A percentile compares a stretch with the other conserved stretches of the same genome.
Conservation (phyloP, 2,329 filamentous ascomycete species). For the Aspergillus sp. region DNA sequence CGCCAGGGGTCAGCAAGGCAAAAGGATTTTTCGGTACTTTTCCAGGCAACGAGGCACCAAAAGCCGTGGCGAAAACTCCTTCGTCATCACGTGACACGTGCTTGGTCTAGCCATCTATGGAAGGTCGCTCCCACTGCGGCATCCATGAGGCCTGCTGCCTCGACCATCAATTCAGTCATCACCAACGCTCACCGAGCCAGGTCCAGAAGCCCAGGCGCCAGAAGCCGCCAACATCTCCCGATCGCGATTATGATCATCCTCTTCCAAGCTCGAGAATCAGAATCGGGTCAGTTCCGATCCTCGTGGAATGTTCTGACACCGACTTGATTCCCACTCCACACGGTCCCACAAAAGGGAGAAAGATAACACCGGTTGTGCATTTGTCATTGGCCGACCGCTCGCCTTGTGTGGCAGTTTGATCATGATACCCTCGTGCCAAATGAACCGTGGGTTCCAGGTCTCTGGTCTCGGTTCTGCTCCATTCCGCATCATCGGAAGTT, state of each 20-base stretch:
- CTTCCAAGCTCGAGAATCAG: background rate
- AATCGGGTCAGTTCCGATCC: background rate
- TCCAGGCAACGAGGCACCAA: background rate
- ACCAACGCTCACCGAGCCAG: background rate
- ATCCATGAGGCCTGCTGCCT: background rate
- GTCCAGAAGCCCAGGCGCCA: background rate
- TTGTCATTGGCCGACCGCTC: background rate
- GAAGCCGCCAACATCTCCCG: background rate
- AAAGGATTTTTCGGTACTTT: background rate
- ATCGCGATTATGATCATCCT: conserved; percentile 2
- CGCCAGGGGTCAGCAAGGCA: conserved; percentile 4
- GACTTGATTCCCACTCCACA: conserved; percentile 11
- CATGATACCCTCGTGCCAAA: conserved; percentile 4
- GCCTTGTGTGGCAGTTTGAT: background rate
- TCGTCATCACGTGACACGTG: background rate
- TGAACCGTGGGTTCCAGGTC: conserved; percentile 6
- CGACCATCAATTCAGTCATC: background rate
- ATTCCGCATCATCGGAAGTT: conserved; percentile 5
- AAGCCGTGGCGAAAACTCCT: background rate
- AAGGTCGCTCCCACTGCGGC: background rate
- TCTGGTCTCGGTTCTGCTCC: background rate
- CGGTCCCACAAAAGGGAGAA: conserved; percentile 12
- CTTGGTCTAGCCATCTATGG: background rate
- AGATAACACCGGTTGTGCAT: background rate
- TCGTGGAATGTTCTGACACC: conserved; percentile 8